phyloP scores from a whole-genome alignment of 1,139 yeast genomes.

The Hansenula lynferdii region DNA sequence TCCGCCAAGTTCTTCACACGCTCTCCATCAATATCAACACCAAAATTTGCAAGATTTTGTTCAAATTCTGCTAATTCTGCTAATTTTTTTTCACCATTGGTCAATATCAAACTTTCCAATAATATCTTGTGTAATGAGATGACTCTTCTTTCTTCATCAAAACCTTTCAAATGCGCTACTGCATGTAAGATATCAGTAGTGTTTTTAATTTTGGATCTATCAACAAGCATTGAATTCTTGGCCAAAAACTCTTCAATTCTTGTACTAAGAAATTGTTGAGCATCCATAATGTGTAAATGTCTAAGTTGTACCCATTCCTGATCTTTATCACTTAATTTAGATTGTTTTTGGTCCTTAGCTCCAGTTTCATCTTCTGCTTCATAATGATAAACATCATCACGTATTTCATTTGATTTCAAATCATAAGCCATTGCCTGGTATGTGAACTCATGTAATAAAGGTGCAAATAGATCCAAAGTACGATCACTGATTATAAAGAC shows the following conservation, averaged over 20 bases:
- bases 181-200: slow-evolving; percentile 60
- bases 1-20: slow-evolving; percentile 62
- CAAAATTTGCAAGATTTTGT: slow-evolving; percentile 73
- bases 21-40: slow-evolving; percentile 67
- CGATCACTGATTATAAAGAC: slow-evolving; percentile 77
- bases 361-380: slow-evolving; percentile 60
- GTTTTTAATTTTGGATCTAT: slow-evolving; percentile 54
- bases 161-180: slow-evolving; percentile 63
- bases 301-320: slow-evolving; percentile 71
- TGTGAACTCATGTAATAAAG: slow-evolving; percentile 85
- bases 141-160: slow-evolving; percentile 61
- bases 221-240: slow-evolving; percentile 68
- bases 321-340: slow-evolving; percentile 57
- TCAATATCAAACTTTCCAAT: slow-evolving; percentile 52
- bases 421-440: slow-evolving; percentile 95
- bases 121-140: slow-evolving; percentile 55
- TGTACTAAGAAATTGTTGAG: slow-evolving; percentile 56
- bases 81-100: slow-evolving; percentile 47
- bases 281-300: slow-evolving; percentile 75
- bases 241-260: slow-evolving; percentile 64
- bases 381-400: slow-evolving; percentile 50
- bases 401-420: slow-evolving; percentile 36
- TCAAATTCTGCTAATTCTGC: slow-evolving; percentile 67
- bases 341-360: slow-evolving; percentile 38
- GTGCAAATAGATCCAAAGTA: slow-evolving; percentile 77